phyloP scores from a whole-genome alignment of 371 early-diverging fungal species.

The Rhizopus microsporus region DNA sequence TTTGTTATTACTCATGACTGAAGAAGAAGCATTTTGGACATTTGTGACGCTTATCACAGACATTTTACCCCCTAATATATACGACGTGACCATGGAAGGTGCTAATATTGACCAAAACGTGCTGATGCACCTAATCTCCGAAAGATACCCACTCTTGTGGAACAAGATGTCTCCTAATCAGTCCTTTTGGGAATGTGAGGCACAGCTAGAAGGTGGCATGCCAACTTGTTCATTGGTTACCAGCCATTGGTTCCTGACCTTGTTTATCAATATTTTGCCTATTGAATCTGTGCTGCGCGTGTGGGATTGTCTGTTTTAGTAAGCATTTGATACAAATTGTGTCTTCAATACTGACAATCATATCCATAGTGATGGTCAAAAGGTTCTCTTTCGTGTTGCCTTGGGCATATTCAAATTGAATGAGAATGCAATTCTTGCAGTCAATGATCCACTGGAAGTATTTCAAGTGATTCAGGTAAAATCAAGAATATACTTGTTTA shows the following conservation, averaged over 20 bases:
- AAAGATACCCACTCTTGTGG: slow-evolving; percentile 60
- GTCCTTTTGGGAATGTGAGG: slow-evolving; percentile 59
- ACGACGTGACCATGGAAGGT: slow-evolving; percentile 81
- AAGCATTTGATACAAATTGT: slow-evolving; percentile 11
- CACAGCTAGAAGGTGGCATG: slow-evolving; percentile 52
- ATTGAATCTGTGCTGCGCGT: slow-evolving; percentile 72
- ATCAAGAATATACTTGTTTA: not conserved
- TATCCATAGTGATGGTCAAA: slow-evolving; percentile 69
- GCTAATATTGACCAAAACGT: slow-evolving; percentile 82
- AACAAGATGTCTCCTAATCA: slow-evolving; percentile 47
- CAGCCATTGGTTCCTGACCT: slow-evolving; percentile 85
- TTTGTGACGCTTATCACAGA: slow-evolving; percentile 72
- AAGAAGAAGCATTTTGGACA: slow-evolving; percentile 84
- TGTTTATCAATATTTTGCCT: slow-evolving; percentile 81
- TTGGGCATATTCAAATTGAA: slow-evolving; percentile 77
- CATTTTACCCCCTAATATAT: slow-evolving; percentile 76
- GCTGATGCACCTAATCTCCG: slow-evolving; percentile 63
- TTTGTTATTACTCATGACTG: slow-evolving; percentile 76
- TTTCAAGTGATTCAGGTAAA: slow-evolving; percentile 67
- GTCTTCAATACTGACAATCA: not conserved
- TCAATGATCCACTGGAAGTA: slow-evolving; percentile 69
- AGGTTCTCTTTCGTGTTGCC: slow-evolving; percentile 76
- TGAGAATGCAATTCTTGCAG: slow-evolving; percentile 63
- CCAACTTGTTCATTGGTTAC: slow-evolving; percentile 78
- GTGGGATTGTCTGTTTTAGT: slow-evolving; percentile 87